Evolutionary conservation across 2,329 filamentous ascomycete genomes (phyloP), one percentile per base, ranked within the genome.

Genomic region (Epichloe coenophiala): DNA sequence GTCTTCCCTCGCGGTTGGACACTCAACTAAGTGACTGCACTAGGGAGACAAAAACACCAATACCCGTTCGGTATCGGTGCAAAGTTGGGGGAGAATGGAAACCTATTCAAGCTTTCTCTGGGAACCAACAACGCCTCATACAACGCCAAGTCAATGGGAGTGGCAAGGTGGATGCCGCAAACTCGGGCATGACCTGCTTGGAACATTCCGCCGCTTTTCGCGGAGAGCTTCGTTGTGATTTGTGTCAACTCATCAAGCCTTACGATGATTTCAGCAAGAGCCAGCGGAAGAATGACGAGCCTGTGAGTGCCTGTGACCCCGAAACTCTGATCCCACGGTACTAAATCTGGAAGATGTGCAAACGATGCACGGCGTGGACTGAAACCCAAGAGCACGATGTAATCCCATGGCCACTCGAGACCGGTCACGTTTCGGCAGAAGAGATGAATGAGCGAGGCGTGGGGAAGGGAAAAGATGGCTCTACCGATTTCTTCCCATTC

Each of bases 51-150:
- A 37, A 31, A 6, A 2, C 40, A 12, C 2, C 47, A 2, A 43
- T 43, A 8, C 47, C 33, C 2, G n/a, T 13, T 17, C 39, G 65
- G 36, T 67, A 59, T 47, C 60, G 63, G 19, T 69, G 67, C 58
- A 60, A 63, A 33, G 54, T 62, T 17, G 67, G 67, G 67, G 58
- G 60, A n/a, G 67, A 69, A 50, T 69, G 62, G 64, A 65, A 64
- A 45, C 48, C 59, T 0, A 48, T 63, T 2, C 45, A 54, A 3
- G 54, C 53, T 3, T 70, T 69, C 51, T 68, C 65, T 4, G 58
- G 57, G 5, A 61, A 52, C 4, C 65, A 70, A 47, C 63, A 62
- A 47, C 58, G 56, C 17, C 48, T 61, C 5, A 45, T 67, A 11
- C 52, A 58, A 11, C 17, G 45, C 15, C 57, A 59, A 39, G 4